A percentile compares a stretch with the other conserved stretches of the same genome.
Conservation (phyloP, 2,329 filamentous ascomycete species). For the Coniochaeta pulveracea region DNA sequence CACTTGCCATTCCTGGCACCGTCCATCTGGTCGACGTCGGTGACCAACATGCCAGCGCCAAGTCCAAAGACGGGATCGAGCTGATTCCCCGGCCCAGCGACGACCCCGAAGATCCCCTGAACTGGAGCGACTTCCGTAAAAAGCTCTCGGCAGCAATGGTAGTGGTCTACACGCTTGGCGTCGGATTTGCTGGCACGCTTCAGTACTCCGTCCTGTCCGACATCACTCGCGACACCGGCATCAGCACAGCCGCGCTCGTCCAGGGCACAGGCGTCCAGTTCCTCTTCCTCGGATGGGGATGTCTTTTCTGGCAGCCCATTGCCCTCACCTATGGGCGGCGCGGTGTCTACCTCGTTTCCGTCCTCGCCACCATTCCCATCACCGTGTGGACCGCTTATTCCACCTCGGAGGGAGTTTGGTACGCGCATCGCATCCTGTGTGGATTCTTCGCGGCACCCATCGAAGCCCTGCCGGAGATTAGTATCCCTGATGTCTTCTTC, state of each 20-base stretch:
- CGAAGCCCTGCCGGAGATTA: slow-evolving; percentile 31
- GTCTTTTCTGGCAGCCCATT: slow-evolving; percentile 35
- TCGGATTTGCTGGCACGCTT: slow-evolving; percentile 33
- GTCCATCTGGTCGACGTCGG: slow-evolving; percentile 19
- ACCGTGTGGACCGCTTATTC: slow-evolving; percentile 26
- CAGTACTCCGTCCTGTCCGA: slow-evolving; percentile 38
- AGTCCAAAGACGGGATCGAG: slow-evolving; percentile 16
- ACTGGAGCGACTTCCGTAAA: slow-evolving; percentile 21
- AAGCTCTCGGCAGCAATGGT: slow-evolving; percentile 15
- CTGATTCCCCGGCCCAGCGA: slow-evolving; percentile 18
- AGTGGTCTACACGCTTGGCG: slow-evolving; percentile 30
- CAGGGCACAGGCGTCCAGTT: slow-evolving; percentile 36
- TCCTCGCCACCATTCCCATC: slow-evolving; percentile 17
- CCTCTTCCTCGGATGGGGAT: slow-evolving; percentile 30
- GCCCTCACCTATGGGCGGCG: slow-evolving; percentile 29
- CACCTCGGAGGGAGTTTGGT: slow-evolving; percentile 27
- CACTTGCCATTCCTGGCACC: slow-evolving; percentile 14
- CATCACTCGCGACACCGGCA: slow-evolving; percentile 31
- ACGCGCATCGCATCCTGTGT: slow-evolving; percentile 29
- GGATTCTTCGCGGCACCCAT: slow-evolving; percentile 33
- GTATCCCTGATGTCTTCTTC: slow-evolving; percentile 14
- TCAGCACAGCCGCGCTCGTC: slow-evolving; percentile 31
- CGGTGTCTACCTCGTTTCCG: slow-evolving; percentile 13
- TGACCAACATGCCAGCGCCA: slow-evolving; percentile 13
- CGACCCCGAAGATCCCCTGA: slow-evolving; percentile 25